Base-by-base conservation (phyloP, 2,329 filamentous ascomycete species). In the Pseudocercospora ulei region DNA sequence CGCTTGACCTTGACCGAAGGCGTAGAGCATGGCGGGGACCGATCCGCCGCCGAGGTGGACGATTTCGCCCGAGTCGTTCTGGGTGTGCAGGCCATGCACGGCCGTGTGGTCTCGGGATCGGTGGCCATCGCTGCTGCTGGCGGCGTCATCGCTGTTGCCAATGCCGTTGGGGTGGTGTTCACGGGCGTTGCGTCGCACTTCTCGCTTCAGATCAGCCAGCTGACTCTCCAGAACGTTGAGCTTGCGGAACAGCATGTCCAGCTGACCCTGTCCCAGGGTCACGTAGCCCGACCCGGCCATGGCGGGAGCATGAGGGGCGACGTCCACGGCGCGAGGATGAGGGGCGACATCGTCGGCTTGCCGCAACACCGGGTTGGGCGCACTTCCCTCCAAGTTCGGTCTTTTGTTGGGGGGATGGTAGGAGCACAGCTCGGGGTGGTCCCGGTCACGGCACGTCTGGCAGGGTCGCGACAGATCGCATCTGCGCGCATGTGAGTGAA, bases 31-130 rank as follows among this genome's bases (percentile, higher is more conserved):
- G 7, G 75, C 75, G 7, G 76, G 66, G 1, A 78, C 73, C 0
- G 75, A 78, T 41, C 72, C 68, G 20, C 72, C 73, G 9, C 75
- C 75, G 19, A 78, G 60, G 55, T 78, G 73, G 13, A 77, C 71
- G 3, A 71, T 76, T 46, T 75, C 71, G 8, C 27, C 18, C 17
- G 47, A 49, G 40, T 72, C 72, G 53, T 77, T 78, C 38, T 66
- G 64, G 4, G 73, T 73, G 55, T 77, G 73, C 14, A 78, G 69
- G 2, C 75, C 75, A 52, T 77, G 73, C 2, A 64, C 60, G 19
- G 62, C 59, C 1, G 65, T 61, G 39, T 68, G 65, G 34, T 58
- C 53, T n/a, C 47, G 45, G 13, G 22, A 8, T 7, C 38, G 37
- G 11, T 26, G 35, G 4, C 43, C 34, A 13, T 44, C 39, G 18